Conservation (phyloP, 2,329 filamentous ascomycete species). For the Pseudovirgaria hyperparasitica region DNA sequence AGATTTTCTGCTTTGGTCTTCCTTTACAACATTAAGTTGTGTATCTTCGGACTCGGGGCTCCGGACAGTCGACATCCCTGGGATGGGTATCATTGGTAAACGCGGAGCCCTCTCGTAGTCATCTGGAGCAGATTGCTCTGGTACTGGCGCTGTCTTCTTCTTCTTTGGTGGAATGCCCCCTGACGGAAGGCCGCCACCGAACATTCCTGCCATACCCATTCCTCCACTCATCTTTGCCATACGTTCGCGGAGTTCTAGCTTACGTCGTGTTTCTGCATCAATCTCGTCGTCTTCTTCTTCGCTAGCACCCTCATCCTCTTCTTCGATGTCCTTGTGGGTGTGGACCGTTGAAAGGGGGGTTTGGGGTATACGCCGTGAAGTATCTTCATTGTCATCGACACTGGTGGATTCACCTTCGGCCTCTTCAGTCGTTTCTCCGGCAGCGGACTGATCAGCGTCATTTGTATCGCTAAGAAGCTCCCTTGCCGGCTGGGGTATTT, state of each 20-base stretch:
- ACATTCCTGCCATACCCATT: constrained; percentile 94
- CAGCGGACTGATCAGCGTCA: constrained; percentile 52
- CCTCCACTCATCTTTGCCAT: constrained; percentile 99
- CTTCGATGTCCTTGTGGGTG: constrained; percentile 32
- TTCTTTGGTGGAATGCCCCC: constrained; percentile 36
- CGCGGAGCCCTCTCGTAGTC: constrained; percentile 21
- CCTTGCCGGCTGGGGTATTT: constrained; percentile 28
- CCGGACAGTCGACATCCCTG: constrained; percentile 50
- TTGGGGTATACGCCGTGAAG: constrained; percentile 22
- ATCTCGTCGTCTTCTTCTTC: constrained; percentile 76
- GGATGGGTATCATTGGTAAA: constrained; percentile 49
- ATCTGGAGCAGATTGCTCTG: constrained; percentile 24
- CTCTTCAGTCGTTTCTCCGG: constrained; percentile 49
- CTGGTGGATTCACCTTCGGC: constrained; percentile 51
- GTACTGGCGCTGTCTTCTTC: constrained; percentile 28
- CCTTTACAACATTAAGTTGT: constrained; percentile 36
- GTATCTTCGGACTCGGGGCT: constrained; percentile 35
- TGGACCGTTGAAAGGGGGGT: no score
- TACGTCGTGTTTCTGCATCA: constrained; percentile 74
- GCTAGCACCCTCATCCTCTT: constrained; percentile 41
- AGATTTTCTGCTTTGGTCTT: constrained; percentile 31
- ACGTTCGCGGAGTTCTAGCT: constrained; percentile 77
- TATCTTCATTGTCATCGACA: constrained; percentile 62
- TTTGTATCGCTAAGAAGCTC: constrained; percentile 50
- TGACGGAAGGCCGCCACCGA: constrained; percentile 59